These are phyloP conservation scores for Rhynchospora pubera DNA, from an alignment of 176 grass and related monocot genomes.

Conservation along the genomic window DNA sequence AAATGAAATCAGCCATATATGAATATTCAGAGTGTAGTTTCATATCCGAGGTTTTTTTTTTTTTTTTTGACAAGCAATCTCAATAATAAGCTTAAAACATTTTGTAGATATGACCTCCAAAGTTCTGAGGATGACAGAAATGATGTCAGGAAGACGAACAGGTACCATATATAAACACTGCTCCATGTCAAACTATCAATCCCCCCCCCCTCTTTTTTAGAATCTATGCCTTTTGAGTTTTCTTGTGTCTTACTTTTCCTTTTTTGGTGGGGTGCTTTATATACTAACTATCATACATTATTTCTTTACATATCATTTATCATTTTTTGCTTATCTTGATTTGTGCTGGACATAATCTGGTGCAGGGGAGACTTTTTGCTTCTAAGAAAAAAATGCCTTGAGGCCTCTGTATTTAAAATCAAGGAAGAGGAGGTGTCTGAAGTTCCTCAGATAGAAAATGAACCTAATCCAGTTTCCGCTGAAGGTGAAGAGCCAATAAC, in stretches of 20 bases:
- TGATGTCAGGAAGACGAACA: conserved; percentile 43
- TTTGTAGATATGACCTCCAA: conserved; percentile 58
- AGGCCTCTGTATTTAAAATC: conserved; percentile 34
- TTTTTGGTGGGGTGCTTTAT: conserved; percentile 3
- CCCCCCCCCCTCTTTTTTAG: neutral
- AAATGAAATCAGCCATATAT: neutral
- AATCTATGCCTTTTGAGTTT: neutral
- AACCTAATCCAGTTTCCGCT: conserved; percentile 18
- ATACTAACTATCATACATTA: neutral
- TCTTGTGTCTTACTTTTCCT: neutral
- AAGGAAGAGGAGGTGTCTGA: conserved; percentile 31
- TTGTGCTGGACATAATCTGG: conserved; percentile 8
- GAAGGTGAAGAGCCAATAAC: conserved; percentile 34
- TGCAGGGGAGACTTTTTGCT: conserved; percentile 69
- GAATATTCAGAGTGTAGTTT: too few relatives aligned
- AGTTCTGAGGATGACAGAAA: conserved; percentile 69
- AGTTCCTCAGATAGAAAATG: conserved; percentile 18
- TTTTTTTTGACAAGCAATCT: neutral
- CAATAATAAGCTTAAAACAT: conserved; percentile 1
- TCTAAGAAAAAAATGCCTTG: conserved; percentile 60
- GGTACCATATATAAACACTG: conserved; percentile 26
- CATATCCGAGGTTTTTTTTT: neutral
- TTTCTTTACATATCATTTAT: conserved; percentile 4
- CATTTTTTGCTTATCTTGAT: conserved; percentile 5
- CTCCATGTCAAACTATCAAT: conserved; percentile 13